These are phyloP conservation scores for Aspergillus quadricinctus DNA, from an alignment of 2,329 filamentous ascomycete species.

Conservation along the genomic window DNA sequence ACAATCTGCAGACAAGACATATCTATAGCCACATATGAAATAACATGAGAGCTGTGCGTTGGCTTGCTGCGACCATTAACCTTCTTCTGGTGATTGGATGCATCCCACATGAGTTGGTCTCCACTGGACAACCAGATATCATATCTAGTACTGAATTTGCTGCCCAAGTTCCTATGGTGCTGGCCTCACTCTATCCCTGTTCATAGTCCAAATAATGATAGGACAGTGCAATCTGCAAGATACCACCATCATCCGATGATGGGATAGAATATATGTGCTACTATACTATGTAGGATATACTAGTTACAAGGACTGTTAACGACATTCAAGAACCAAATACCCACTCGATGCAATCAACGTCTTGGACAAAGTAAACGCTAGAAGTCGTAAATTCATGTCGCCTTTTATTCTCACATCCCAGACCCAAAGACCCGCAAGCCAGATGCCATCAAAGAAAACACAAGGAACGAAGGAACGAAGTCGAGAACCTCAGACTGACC, in stretches of 20 bases:
- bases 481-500: conserved; percentile 1
- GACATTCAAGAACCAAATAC: not conserved
- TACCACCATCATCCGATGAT: not conserved
- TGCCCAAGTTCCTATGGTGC: not conserved
- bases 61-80: not conserved
- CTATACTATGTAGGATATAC: not conserved
- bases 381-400: not conserved
- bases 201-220: too few relatives aligned
- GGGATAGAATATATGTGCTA: not conserved
- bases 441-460: not conserved
- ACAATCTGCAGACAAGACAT: not conserved
- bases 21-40: not conserved
- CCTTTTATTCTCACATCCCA: not conserved
- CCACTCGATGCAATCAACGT: not conserved
- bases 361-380: not conserved
- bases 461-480: not conserved
- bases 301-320: not conserved
- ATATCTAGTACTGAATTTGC: not conserved
- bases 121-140: not conserved
- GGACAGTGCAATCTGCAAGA: not conserved
- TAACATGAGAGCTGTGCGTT: not conserved
- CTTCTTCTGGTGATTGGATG: not conserved
- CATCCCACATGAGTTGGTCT: not conserved
- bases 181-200: not conserved
- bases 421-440: not conserved